Percentiles rank a stretch among this genome's conserved stretches.
phyloP scores from a whole-genome alignment of 495 filamentous ascomycete genomes.

The Aspergillus cavernicola region DNA sequence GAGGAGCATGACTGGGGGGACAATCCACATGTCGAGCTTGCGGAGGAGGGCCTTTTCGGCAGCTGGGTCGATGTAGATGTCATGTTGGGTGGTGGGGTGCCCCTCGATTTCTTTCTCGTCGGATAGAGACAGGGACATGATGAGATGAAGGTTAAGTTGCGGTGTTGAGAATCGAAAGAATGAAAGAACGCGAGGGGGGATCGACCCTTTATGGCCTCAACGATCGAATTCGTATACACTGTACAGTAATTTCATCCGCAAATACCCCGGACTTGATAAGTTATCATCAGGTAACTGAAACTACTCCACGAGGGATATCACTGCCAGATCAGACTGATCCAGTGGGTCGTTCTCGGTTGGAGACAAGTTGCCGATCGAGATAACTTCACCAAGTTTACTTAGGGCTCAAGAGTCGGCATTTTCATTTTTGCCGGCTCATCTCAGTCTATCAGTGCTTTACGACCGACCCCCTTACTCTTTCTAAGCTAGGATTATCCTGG shows the following conservation, averaged over 20 bases:
- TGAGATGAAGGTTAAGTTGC: neutral
- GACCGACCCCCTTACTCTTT: too few species aligned
- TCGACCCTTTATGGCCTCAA: neutral
- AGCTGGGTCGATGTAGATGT: slow-evolving; percentile 13
- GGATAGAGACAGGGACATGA: slow-evolving; percentile 1
- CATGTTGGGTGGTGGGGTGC: slow-evolving; percentile 9
- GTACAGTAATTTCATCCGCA: neutral
- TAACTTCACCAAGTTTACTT: too few species aligned
- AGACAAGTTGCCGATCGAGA: neutral
- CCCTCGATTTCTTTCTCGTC: slow-evolving; percentile 4
- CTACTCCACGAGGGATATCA: too few species aligned
- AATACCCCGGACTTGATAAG: slow-evolving; percentile 2
- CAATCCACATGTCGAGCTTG: slow-evolving; percentile 43
- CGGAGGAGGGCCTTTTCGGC: slow-evolving; percentile 11
- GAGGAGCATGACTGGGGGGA: slow-evolving; percentile 46
- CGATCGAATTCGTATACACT: too few species aligned
- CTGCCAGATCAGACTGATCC: too few species aligned
- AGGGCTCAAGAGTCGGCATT: too few species aligned
- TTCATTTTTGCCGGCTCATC: too few species aligned
- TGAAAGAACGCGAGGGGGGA: too few species aligned
- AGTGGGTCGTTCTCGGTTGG: neutral
- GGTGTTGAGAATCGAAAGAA: too few species aligned
- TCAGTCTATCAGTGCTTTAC: too few species aligned
- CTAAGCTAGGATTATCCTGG: neutral
- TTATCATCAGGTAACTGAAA: neutral